A percentile compares a stretch with the other conserved stretches of the same genome.
Evolutionary conservation across 1,139 yeast genomes (phyloP).

Genomic region (Ogataea hybrid): DNA sequence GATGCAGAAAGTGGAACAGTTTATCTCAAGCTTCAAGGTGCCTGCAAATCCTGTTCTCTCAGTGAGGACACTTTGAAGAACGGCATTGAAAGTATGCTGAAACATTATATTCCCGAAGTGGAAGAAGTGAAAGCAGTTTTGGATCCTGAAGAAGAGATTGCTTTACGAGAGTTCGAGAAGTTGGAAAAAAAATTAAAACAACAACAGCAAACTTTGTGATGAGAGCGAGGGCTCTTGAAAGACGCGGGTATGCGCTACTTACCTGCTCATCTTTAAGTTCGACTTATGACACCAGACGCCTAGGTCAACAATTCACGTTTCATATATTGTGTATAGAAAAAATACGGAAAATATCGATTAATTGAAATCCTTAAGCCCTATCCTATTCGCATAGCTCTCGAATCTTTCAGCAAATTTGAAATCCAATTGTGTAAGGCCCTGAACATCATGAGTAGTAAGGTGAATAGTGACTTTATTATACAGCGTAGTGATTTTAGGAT

Average conservation of each 20-base stretch:
- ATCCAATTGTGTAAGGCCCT: slow-evolving; percentile 57
- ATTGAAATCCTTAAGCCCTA: slow-evolving; percentile 10
- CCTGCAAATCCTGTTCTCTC: slow-evolving; percentile 77
- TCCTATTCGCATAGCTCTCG: slow-evolving; percentile 37
- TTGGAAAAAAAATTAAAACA: slow-evolving; percentile 32
- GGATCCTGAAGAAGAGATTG: slow-evolving; percentile 58
- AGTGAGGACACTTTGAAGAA: slow-evolving; percentile 75
- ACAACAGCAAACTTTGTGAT: background rate
- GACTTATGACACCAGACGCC: too few species aligned
- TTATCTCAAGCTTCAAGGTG: slow-evolving; percentile 73
- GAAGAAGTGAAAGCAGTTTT: slow-evolving; percentile 68
- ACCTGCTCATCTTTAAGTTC: background rate
- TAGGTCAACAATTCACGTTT: too few species aligned
- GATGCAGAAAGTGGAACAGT: slow-evolving; percentile 70
- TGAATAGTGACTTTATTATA: slow-evolving; percentile 59
- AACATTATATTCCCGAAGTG: slow-evolving; percentile 82
- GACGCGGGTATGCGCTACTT: background rate
- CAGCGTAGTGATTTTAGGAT: slow-evolving; percentile 64
- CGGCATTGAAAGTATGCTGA: slow-evolving; percentile 83
- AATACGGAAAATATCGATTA: background rate
- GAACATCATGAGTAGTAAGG: slow-evolving; percentile 68
- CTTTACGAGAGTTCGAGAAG: slow-evolving; percentile 70
- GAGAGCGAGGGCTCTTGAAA: background rate
- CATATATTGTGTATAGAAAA: too few species aligned
- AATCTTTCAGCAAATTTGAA: slow-evolving; percentile 56